phyloP scores from a whole-genome alignment of 2,329 filamentous ascomycete genomes.

The Rutstroemia sp. region DNA sequence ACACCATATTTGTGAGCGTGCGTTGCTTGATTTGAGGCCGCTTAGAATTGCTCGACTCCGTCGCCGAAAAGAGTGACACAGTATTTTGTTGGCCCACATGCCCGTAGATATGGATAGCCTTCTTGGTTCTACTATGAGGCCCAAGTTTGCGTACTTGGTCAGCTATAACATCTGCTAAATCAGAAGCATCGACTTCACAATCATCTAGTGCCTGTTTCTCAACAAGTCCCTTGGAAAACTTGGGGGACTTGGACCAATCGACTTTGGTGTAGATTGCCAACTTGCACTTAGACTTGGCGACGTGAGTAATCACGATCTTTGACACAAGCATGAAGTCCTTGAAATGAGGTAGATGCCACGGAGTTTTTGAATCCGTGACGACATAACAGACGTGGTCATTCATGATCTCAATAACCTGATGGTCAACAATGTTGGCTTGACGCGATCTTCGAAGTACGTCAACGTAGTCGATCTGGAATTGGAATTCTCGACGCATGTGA shows the following conservation, averaged over 20 bases:
- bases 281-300: conserved; percentile 87
- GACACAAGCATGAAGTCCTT: conserved; percentile 73
- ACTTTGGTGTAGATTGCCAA: conserved; percentile 80
- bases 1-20: conserved; percentile 60
- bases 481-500: conserved; percentile 69
- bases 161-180: conserved; percentile 67
- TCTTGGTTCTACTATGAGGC: conserved; percentile 65
- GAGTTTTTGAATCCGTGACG: conserved; percentile 53
- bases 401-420: conserved; percentile 78
- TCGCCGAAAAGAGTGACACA: conserved; percentile 49
- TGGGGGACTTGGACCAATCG: conserved; percentile 70
- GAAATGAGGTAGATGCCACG: conserved; percentile 70
- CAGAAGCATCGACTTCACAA: conserved; percentile 62
- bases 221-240: conserved; percentile 53
- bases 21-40: conserved; percentile 52
- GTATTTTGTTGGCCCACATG: conserved; percentile 63
- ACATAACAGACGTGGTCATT: conserved; percentile 68
- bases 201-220: conserved; percentile 70
- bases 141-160: conserved; percentile 73
- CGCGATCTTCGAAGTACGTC: conserved; percentile 57
- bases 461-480: conserved; percentile 65
- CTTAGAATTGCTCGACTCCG: conserved; percentile 36
- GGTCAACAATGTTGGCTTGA: conserved; percentile 63
- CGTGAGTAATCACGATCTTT: conserved; percentile 90
- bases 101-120: conserved; percentile 74